Evolutionary conservation across 164 flowering plant genomes (phyloP).

Genomic region (Vitis riparia): DNA sequence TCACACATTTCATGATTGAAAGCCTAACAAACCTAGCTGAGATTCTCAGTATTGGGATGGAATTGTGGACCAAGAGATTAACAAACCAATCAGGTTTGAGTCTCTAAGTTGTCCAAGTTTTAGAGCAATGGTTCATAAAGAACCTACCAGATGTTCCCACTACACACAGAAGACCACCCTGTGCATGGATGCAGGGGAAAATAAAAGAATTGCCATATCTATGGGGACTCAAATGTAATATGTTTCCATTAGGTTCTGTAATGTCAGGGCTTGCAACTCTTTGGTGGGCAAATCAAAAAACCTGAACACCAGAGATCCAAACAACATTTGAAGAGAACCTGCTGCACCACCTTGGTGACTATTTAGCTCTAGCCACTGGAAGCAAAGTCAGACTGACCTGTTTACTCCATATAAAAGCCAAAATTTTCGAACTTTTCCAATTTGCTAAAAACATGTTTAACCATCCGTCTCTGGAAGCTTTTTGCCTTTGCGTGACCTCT

Average conservation of each 20-base stretch:
- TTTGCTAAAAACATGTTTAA: neutral
- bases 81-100: too few species aligned
- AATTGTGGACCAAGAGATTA: too few species aligned
- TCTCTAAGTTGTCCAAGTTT: too few species aligned
- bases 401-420: neutral
- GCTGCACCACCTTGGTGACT: neutral
- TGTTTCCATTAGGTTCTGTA: neutral
- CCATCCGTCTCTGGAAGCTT: slow-evolving; percentile 9
- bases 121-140: too few species aligned
- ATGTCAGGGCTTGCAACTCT: neutral
- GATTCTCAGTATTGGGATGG: too few species aligned
- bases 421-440: neutral
- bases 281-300: neutral
- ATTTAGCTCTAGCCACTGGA: neutral
- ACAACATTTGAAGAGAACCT: neutral
- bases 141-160: too few species aligned
- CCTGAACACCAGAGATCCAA: neutral
- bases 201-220: too few species aligned
- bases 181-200: too few species aligned
- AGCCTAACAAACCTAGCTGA: too few species aligned
- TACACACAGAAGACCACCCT: too few species aligned
- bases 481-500: slow-evolving; percentile 33
- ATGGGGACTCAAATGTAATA: too few species aligned
- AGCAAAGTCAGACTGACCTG: neutral
- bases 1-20: too few species aligned